phyloP scores from a whole-genome alignment of 2,329 filamentous ascomycete species.

The Magnaporthiopsis poae region DNA sequence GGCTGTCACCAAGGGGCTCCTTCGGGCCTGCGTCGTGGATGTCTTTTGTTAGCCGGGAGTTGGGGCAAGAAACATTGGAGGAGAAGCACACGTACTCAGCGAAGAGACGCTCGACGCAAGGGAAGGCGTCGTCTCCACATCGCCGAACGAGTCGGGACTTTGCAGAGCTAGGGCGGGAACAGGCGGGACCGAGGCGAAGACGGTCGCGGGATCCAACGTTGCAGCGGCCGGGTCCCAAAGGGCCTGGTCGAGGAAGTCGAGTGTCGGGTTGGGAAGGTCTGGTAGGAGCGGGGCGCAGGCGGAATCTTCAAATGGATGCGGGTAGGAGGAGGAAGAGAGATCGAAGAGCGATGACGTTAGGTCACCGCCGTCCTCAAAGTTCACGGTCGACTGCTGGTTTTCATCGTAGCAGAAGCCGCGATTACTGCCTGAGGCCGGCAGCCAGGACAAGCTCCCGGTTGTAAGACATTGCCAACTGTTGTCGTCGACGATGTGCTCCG shows the following conservation, averaged over 20 bases:
- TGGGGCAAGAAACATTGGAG: too few species aligned
- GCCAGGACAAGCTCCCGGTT: background rate
- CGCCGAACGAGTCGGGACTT: slow-evolving; percentile 3
- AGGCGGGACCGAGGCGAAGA: background rate
- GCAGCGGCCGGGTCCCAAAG: background rate
- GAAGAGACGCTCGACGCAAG: slow-evolving; percentile 8
- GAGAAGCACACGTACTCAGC: background rate
- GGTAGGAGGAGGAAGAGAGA: background rate
- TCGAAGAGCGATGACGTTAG: background rate
- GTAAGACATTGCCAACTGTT: slow-evolving; percentile 7
- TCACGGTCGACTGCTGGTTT: background rate
- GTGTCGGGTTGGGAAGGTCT: background rate
- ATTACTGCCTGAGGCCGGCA: background rate
- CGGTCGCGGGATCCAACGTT: background rate
- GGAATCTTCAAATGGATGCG: slow-evolving; percentile 1
- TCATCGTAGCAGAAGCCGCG: background rate
- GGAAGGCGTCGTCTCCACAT: slow-evolving; percentile 5
- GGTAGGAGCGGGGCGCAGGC: slow-evolving; percentile 1
- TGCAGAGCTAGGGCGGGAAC: background rate
- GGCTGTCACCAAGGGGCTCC: background rate
- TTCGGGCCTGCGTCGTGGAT: slow-evolving; percentile 1
- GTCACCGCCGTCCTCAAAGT: background rate
- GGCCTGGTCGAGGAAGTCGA: slow-evolving; percentile 1
- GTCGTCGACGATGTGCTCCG: slow-evolving; percentile 5
- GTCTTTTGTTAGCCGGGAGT: background rate